These are phyloP conservation scores for Stachybotrys chartarum DNA, from an alignment of 2,329 filamentous ascomycete species.

Conservation along the genomic window DNA sequence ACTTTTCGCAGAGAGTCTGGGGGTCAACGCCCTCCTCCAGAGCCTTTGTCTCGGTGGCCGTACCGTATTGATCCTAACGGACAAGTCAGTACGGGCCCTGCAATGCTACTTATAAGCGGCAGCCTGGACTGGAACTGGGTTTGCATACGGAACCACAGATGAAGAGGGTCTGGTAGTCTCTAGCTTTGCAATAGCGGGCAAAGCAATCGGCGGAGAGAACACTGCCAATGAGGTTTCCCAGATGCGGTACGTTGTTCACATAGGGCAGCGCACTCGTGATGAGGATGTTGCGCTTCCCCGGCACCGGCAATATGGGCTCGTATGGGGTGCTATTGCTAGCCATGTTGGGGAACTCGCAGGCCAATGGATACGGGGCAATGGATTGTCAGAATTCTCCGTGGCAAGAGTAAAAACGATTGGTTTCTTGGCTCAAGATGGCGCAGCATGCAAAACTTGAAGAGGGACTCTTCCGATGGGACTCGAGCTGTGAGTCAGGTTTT, in stretches of 20 bases:
- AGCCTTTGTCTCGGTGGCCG: slow-evolving; percentile 91
- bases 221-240: slow-evolving; percentile 83
- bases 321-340: slow-evolving; percentile 7
- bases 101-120: not conserved
- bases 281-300: slow-evolving; percentile 78
- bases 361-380: not conserved
- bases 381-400: no score
- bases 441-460: not conserved
- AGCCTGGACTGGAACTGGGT: not conserved
- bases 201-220: slow-evolving; percentile 88
- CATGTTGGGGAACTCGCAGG: slow-evolving; percentile 7
- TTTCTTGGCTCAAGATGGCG: not conserved
- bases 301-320: slow-evolving; percentile 51
- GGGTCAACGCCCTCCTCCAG: slow-evolving; percentile 81
- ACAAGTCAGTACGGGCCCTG: not conserved
- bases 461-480: not conserved
- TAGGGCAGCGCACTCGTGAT: slow-evolving; percentile 91
- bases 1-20: slow-evolving; percentile 82
- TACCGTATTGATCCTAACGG: slow-evolving; percentile 76
- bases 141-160: slow-evolving; percentile 59
- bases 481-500: not conserved
- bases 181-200: slow-evolving; percentile 71
- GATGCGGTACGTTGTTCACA: slow-evolving; percentile 66
- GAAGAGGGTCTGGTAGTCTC: slow-evolving; percentile 73
- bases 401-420: no score